A percentile compares a stretch with the other conserved stretches of the same genome.
Evolutionary conservation across 2,329 filamentous ascomycete species (phyloP).

Genomic region (Dactylellina cionopaga): DNA sequence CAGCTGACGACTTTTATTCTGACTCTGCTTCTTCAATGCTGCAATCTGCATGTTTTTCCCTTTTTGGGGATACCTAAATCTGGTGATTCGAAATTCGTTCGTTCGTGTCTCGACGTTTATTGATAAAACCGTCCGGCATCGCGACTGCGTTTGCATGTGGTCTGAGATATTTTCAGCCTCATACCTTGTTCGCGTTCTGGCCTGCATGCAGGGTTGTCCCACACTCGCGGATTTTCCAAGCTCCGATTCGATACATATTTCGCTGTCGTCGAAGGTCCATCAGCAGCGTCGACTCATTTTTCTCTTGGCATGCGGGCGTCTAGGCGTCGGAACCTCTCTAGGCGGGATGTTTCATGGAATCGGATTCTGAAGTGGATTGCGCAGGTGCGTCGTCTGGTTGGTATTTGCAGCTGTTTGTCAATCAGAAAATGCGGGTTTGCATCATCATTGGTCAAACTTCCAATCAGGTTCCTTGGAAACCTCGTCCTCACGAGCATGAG

Average conservation of each 20-base stretch:
- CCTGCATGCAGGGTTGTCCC: slow-evolving; percentile 9
- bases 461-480: neutral
- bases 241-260: slow-evolving; percentile 7
- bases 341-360: too few species aligned
- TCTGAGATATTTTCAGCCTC: slow-evolving; percentile 21
- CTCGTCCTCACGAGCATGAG: slow-evolving; percentile 30
- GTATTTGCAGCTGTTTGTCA: neutral
- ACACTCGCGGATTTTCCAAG: neutral
- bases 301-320: neutral
- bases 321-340: neutral
- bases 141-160: slow-evolving; percentile 15
- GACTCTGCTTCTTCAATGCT: slow-evolving; percentile 6
- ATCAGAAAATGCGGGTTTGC: slow-evolving; percentile 21
- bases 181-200: slow-evolving; percentile 31
- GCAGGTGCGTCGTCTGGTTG: too few species aligned
- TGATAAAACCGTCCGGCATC: slow-evolving; percentile 1
- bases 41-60: too few species aligned
- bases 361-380: too few species aligned
- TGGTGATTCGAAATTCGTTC: neutral
- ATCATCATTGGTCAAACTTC: slow-evolving; percentile 2
- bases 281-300: neutral
- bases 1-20: neutral
- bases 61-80: neutral
- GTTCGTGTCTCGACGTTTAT: too few species aligned
- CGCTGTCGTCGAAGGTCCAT: slow-evolving; percentile 9